These are phyloP conservation scores for Leptographium procerum DNA, from an alignment of 2,329 filamentous ascomycete genomes.

Conservation along the genomic window DNA sequence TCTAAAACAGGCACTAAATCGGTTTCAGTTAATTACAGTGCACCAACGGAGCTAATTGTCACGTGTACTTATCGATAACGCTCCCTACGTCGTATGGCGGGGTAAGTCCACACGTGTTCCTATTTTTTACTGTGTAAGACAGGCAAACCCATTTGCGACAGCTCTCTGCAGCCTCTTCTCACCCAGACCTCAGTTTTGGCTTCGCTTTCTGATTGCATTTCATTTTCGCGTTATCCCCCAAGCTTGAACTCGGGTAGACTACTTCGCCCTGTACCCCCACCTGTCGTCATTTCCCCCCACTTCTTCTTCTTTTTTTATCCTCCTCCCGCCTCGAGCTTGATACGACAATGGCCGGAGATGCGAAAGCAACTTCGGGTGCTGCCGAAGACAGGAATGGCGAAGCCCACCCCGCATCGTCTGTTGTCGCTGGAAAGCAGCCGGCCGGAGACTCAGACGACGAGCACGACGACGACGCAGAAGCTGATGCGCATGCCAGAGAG, in stretches of 20 bases:
- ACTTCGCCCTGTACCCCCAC: no score
- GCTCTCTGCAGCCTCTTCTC: neutral
- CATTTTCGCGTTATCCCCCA: neutral
- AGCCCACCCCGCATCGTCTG: neutral
- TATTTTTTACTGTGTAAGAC: no score
- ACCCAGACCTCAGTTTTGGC: neutral
- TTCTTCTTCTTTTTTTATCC: no score
- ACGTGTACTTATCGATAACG: neutral
- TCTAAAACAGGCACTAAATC: neutral
- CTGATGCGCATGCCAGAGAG: slow-evolving; percentile 6
- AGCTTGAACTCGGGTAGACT: neutral
- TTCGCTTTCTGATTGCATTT: neutral
- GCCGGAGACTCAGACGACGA: slow-evolving; percentile 37
- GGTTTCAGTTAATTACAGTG: no score
- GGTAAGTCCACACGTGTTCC: neutral
- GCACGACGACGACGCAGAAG: slow-evolving; percentile 25
- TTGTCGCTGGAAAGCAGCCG: slow-evolving; percentile 20
- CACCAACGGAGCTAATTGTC: neutral
- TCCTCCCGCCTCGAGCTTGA: neutral
- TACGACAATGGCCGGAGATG: neutral
- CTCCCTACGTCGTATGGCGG: neutral
- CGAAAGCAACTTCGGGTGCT: neutral
- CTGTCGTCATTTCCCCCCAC: no score
- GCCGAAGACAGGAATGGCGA: neutral
- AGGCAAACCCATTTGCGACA: no score